Evolutionary conservation across 192 early-diverging fungal species (phyloP).

Genomic region (Oehlia diaphana): DNA sequence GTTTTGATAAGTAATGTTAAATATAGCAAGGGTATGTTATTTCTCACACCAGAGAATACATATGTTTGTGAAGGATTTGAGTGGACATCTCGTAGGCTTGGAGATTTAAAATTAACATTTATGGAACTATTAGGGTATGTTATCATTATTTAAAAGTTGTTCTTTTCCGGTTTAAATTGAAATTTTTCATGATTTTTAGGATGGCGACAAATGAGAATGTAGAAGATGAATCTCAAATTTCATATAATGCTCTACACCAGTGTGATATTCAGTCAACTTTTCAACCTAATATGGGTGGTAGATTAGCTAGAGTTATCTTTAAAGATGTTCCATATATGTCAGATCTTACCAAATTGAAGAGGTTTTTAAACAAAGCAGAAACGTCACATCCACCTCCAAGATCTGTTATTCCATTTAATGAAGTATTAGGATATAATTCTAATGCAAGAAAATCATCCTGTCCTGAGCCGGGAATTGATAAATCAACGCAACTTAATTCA

Average conservation of each 20-base stretch:
- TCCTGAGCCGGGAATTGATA: too few species aligned
- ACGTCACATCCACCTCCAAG: neutral
- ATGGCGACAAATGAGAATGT: neutral
- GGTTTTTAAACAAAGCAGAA: neutral
- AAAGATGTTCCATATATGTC: neutral
- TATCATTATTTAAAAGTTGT: neutral
- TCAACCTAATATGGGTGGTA: neutral
- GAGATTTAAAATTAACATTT: neutral
- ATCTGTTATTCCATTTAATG: neutral
- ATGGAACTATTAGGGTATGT: neutral
- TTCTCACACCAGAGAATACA: neutral
- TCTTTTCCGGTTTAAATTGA: neutral
- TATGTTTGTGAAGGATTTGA: neutral
- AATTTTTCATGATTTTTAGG: neutral
- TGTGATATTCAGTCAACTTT: neutral
- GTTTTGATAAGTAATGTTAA: neutral
- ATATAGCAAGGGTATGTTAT: neutral
- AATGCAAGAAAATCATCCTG: too few species aligned
- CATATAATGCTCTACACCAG: neutral
- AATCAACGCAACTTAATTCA: too few species aligned
- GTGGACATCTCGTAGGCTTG: neutral
- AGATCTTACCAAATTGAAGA: neutral
- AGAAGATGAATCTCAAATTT: neutral
- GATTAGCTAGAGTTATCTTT: neutral
- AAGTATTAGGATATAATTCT: neutral